Conservation (phyloP, 139 green algal species). For the Pleodorina starrii region DNA sequence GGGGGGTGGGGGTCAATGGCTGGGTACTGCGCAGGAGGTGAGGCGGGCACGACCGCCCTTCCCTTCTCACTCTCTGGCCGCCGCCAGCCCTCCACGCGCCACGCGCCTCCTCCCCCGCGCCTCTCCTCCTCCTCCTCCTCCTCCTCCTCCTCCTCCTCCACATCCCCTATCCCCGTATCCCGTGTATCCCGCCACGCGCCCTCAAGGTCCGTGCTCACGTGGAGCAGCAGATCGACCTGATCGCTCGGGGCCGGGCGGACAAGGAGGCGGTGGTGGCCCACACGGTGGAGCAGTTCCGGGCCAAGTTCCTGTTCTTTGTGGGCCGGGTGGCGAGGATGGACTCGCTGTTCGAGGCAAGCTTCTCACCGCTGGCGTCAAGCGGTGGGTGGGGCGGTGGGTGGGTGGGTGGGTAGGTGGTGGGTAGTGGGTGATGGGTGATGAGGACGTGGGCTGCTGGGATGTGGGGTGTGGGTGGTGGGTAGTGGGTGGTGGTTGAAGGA, state of each 20-base stretch:
- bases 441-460: neutral
- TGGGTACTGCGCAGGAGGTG: neutral
- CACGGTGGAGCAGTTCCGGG: conserved; percentile 77
- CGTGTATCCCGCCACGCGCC: too few species aligned
- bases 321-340: conserved; percentile 90
- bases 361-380: conserved; percentile 84
- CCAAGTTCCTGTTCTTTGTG: conserved; percentile 89
- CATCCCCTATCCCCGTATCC: too few species aligned
- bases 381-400: conserved; percentile 53
- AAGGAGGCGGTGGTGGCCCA: conserved; percentile 82
- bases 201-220: conserved; percentile 82
- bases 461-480: neutral
- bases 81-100: too few species aligned
- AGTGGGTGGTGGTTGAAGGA: too few species aligned
- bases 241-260: conserved; percentile 84
- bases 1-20: neutral
- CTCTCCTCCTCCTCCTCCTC: too few species aligned
- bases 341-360: conserved; percentile 90
- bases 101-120: too few species aligned
- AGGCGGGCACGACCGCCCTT: neutral
- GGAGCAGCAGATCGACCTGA: conserved; percentile 90
- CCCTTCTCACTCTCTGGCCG: too few species aligned
- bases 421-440: neutral
- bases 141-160: too few species aligned
- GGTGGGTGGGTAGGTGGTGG: neutral